phyloP scores from a whole-genome alignment of 1,284 basidiomycete genomes.

The Ganoderma meredithae region DNA sequence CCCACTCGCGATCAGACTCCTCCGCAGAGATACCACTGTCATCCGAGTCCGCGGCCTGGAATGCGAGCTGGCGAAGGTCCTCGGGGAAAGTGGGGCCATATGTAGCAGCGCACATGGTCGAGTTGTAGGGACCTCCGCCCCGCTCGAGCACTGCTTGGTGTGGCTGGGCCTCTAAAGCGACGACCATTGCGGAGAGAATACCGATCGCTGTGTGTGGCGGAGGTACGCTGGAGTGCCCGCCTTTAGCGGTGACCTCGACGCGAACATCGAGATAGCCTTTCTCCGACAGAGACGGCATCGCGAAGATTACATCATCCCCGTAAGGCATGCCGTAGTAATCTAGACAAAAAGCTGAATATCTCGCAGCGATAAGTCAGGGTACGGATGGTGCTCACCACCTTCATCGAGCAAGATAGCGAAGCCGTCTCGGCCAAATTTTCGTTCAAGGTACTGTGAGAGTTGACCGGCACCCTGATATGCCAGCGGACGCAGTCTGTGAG shows the following conservation, averaged over 20 bases:
- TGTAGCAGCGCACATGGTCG: conserved; percentile 37
- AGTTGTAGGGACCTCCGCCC: conserved; percentile 33
- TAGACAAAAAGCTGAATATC: conserved; percentile 30
- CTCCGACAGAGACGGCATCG: conserved; percentile 61
- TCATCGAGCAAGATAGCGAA: conserved; percentile 64
- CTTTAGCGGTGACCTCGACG: conserved; percentile 56
- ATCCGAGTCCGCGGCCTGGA: conserved; percentile 15
- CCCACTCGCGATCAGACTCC: neutral
- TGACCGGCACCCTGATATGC: conserved; percentile 53
- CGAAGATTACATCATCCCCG: conserved; percentile 49
- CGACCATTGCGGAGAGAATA: conserved; percentile 56
- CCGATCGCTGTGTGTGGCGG: conserved; percentile 66
- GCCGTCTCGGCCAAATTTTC: conserved; percentile 57
- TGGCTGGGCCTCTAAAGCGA: conserved; percentile 56
- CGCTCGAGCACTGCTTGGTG: conserved; percentile 44
- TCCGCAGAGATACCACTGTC: neutral
- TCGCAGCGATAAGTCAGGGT: neutral
- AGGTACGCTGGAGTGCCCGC: conserved; percentile 73
- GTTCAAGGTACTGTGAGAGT: conserved; percentile 53
- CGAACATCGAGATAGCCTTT: conserved; percentile 69
- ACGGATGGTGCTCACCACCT: conserved; percentile 44
- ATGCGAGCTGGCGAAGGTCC: conserved; percentile 28
- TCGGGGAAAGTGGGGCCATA: conserved; percentile 34
- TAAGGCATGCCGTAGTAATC: conserved; percentile 42
- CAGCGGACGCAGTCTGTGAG: neutral